Evolutionary conservation across 352 stramenopile genomes (phyloP).

Genomic region (Pythium rishiriense): DNA sequence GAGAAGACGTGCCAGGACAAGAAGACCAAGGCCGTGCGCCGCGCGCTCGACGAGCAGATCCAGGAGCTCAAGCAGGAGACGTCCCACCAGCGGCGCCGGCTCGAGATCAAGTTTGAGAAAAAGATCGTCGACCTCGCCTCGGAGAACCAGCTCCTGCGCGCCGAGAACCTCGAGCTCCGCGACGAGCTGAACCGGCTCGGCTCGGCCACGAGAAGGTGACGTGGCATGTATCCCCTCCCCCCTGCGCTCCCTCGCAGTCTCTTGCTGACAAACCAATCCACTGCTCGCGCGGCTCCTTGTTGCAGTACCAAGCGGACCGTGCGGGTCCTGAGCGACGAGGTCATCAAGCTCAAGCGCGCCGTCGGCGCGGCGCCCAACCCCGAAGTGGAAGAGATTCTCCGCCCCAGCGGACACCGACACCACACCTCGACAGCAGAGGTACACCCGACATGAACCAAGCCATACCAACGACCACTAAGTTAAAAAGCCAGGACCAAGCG

Average conservation of each 20-base stretch:
- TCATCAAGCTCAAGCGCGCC: conserved; percentile 49
- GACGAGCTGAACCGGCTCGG: conserved; percentile 31
- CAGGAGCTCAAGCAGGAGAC: conserved; percentile 26
- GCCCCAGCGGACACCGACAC: conserved; percentile 9
- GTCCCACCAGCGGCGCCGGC: conserved; percentile 23
- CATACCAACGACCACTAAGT: neutral
- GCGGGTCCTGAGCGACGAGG: conserved; percentile 42
- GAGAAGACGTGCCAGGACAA: conserved; percentile 33
- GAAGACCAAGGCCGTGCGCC: conserved; percentile 29
- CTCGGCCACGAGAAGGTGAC: conserved; percentile 31
- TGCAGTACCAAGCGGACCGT: conserved; percentile 49
- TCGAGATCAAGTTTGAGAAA: conserved; percentile 43
- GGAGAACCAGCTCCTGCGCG: conserved; percentile 41
- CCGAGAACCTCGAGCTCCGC: conserved; percentile 44
- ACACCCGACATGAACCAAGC: conserved; percentile 3
- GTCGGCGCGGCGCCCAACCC: conserved; percentile 19
- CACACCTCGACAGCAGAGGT: conserved; percentile 15
- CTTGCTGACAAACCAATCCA: no score
- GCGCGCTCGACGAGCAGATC: conserved; percentile 33
- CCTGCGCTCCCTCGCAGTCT: neutral
- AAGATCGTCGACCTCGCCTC: conserved; percentile 42
- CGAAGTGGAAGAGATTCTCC: conserved; percentile 24
- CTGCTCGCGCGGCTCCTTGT: no score
- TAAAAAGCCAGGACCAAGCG: neutral
- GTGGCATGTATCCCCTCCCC: neutral